Percentiles rank a stretch among this genome's conserved stretches.
Evolutionary conservation across 495 filamentous ascomycete genomes (phyloP).

Genomic region (Wilcoxina mikolae): DNA sequence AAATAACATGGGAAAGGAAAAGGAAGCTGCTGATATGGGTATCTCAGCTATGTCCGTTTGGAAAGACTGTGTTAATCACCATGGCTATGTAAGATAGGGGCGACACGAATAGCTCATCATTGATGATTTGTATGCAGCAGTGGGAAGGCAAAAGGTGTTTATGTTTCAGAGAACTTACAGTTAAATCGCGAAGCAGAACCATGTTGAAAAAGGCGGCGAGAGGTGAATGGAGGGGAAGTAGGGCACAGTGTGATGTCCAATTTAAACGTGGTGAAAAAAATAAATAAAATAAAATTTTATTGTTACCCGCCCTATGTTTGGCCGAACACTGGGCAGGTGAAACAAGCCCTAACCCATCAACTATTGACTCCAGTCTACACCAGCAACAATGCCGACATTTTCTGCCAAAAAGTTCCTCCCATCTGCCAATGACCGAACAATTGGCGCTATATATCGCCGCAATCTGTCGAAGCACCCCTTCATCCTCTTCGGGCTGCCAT

Average conservation of each 20-base stretch:
- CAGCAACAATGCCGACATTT: slow-evolving; percentile 52
- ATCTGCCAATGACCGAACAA: slow-evolving; percentile 38
- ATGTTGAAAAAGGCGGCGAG: too few species aligned
- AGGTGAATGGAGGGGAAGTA: too few species aligned
- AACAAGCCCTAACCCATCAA: too few species aligned
- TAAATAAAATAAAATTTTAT: too few species aligned
- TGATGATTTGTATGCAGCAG: slow-evolving; percentile 6
- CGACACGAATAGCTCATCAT: slow-evolving; percentile 82
- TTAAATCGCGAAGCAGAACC: too few species aligned
- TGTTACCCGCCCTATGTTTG: too few species aligned
- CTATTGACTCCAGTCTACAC: neutral
- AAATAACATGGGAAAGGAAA: slow-evolving; percentile 6
- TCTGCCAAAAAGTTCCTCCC: slow-evolving; percentile 55
- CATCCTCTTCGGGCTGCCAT: slow-evolving; percentile 88
- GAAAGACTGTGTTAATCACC: slow-evolving; percentile 84
- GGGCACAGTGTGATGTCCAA: too few species aligned
- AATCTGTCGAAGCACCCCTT: slow-evolving; percentile 64
- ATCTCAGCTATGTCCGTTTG: slow-evolving; percentile 73
- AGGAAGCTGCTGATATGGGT: slow-evolving; percentile 12
- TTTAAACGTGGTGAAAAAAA: too few species aligned
- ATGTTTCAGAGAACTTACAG: too few species aligned
- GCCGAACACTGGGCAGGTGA: too few species aligned
- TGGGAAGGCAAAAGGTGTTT: too few species aligned
- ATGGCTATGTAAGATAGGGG: slow-evolving; percentile 70
- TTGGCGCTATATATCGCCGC: slow-evolving; percentile 62